phyloP scores from a whole-genome alignment of 2,329 filamentous ascomycete genomes.

The Hypoxylon sp. region DNA sequence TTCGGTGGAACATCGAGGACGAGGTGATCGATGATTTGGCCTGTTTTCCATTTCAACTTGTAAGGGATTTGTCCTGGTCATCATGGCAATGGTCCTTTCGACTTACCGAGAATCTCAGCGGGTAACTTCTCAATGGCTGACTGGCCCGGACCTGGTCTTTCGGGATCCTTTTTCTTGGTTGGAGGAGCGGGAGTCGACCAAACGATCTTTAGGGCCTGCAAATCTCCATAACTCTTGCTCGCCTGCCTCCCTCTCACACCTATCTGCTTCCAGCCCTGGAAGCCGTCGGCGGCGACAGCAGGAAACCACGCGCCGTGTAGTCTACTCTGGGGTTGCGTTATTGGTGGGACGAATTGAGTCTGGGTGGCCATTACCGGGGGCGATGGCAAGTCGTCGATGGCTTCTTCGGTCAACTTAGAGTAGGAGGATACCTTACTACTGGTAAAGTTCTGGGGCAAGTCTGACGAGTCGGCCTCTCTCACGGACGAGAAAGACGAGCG shows the following conservation, averaged over 20 bases:
- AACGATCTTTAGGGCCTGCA: slow-evolving; percentile 68
- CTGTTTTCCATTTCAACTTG: slow-evolving; percentile 59
- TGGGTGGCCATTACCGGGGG: slow-evolving; percentile 58
- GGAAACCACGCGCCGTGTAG: slow-evolving; percentile 73
- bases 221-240: slow-evolving; percentile 73
- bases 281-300: slow-evolving; percentile 64
- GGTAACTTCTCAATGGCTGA: slow-evolving; percentile 77
- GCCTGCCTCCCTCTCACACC: slow-evolving; percentile 70
- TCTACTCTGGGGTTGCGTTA: slow-evolving; percentile 69
- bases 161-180: slow-evolving; percentile 53
- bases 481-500: slow-evolving; percentile 75
- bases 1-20: slow-evolving; percentile 82
- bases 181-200: slow-evolving; percentile 63
- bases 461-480: slow-evolving; percentile 70
- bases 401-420: slow-evolving; percentile 60
- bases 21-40: slow-evolving; percentile 80
- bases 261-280: slow-evolving; percentile 75
- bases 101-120: slow-evolving; percentile 78
- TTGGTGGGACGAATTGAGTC: slow-evolving; percentile 65
- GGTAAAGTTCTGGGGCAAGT: slow-evolving; percentile 74
- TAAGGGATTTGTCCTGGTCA: slow-evolving; percentile 37
- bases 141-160: slow-evolving; percentile 60
- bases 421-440: slow-evolving; percentile 74
- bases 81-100: slow-evolving; percentile 26
- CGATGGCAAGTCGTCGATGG: slow-evolving; percentile 66